Conservation (phyloP, 164 flowering plant genomes). For the Tetrastigma voinierianum region DNA sequence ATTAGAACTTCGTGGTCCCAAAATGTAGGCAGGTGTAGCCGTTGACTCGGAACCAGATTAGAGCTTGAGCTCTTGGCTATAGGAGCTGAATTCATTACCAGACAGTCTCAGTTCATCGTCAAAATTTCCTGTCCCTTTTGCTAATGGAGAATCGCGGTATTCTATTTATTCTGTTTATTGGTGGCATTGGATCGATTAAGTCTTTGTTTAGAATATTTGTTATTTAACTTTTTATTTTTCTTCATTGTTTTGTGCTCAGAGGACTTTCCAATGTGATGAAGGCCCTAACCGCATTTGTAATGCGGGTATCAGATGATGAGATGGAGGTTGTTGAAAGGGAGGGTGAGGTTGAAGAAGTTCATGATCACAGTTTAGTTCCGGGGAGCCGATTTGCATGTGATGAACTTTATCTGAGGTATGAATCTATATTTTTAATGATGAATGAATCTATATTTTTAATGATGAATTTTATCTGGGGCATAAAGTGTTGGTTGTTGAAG, state of each 20-base stretch:
- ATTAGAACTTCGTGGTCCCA: too few species aligned
- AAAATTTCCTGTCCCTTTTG: constrained; percentile 21
- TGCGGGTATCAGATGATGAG: constrained; percentile 40
- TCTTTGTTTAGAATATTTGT: too few species aligned
- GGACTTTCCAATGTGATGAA: constrained; percentile 10
- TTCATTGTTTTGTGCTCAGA: too few species aligned
- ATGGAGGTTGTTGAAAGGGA: constrained; percentile 28
- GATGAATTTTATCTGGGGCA: too few species aligned
- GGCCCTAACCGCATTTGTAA: constrained; percentile 29
- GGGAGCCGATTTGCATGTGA: constrained; percentile 49
- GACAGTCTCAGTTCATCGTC: constrained; percentile 30
- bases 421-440: not conserved
- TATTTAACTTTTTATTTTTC: too few species aligned
- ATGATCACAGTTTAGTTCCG: constrained; percentile 1
- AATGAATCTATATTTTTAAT: too few species aligned
- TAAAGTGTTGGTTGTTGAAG: too few species aligned
- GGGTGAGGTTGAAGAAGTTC: too few species aligned
- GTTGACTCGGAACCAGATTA: constrained; percentile 71
- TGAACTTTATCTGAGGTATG: constrained; percentile 50
- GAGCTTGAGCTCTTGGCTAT: constrained; percentile 47
- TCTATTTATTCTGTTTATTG: not conserved
- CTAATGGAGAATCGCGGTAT: constrained; percentile 35
- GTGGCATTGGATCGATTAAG: too few species aligned
- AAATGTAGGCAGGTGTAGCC: constrained; percentile 33
- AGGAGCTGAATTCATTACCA: constrained; percentile 60